Evolutionary conservation across 306 rosid species (phyloP), one percentile per base, ranked within the genome.

Genomic region (Cicer chorassanicum): DNA sequence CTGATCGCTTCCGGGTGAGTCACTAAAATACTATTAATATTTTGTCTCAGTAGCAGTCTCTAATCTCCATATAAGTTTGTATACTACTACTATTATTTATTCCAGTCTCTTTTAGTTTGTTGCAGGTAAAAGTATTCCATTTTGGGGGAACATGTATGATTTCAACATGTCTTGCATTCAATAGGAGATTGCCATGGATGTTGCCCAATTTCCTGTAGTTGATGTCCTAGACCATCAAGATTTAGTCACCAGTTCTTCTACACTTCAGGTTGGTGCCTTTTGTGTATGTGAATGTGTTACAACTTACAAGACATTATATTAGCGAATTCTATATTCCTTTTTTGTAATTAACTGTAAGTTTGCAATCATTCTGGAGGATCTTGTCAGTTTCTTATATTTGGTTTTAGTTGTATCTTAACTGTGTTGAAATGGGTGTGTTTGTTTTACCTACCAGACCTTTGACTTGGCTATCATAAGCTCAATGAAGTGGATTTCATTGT

Each of bases 101-200:
- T 81, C 70, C 51, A 46, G 34, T 74, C 79, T 65, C 39, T 65
- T 60, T 82, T 68, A 93, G 98, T 82, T 90, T 88, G 99, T 87
- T 75, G 99, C 97, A 39, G 93, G 88, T 73, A 94, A 96, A 6
- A 90, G 97, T 82, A 88, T 91, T 82, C 92, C 93, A 9, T 94
- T 94, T 88, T 94, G 97, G 99, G 97, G 90, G 68, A 84, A 84
- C 40, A 93, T 94, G 75, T 84, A 70, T 74, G 91, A 91, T 73
- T 87, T 94, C 81, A 78, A 85, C 80, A 94, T 92, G 86, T 78
- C 82, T 70, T 49, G 66, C 78, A 83, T 94, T 48, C 97, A 96
- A 39, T 85, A 90, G 73, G 99, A 94, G 73, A 91, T 94, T 71
- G 74, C 88, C 49, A 76, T 69, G 14, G 91, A 85, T 66, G 95